Conservation (phyloP, 2,329 filamentous ascomycete genomes). For the Cercospora zeae-maydis region DNA sequence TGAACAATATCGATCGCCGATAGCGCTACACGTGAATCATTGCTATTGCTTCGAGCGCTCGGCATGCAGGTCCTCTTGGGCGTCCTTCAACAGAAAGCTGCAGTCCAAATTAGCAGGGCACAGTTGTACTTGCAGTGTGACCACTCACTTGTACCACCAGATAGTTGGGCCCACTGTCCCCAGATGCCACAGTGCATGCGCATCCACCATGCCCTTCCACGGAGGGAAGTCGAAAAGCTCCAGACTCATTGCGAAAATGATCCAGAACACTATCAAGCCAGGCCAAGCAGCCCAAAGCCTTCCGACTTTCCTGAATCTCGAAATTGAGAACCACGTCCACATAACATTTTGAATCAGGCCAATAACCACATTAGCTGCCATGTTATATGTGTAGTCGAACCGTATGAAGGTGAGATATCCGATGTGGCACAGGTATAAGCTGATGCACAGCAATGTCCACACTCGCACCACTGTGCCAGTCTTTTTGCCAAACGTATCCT, state of each 20-base stretch:
- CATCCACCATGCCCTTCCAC: constrained; percentile 76
- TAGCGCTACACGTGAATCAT: background rate
- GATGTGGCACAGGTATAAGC: constrained; percentile 72
- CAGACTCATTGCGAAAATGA: constrained; percentile 89
- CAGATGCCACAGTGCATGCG: constrained; percentile 93
- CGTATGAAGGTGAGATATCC: constrained; percentile 77
- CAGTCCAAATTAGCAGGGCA: constrained; percentile 13
- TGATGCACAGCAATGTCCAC: constrained; percentile 72
- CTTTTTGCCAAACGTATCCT: constrained; percentile 38
- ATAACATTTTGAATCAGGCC: constrained; percentile 77
- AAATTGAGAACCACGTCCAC: constrained; percentile 81
- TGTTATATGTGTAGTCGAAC: constrained; percentile 98
- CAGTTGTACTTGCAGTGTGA: background rate
- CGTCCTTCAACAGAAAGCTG: constrained; percentile 84
- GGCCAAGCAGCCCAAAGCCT: constrained; percentile 84
- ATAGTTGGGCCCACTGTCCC: constrained; percentile 84
- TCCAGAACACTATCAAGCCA: constrained; percentile 84
- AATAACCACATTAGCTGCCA: constrained; percentile 84
- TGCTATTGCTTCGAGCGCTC: constrained; percentile 66
- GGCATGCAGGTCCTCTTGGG: constrained; percentile 73
- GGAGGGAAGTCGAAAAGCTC: constrained; percentile 94
- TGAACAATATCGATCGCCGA: background rate
- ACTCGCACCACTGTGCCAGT: constrained; percentile 55
- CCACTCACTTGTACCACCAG: constrained; percentile 88
- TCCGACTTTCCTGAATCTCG: constrained; percentile 66